Evolutionary conservation across 495 filamentous ascomycete species (phyloP), one percentile per base, ranked within the genome.

Genomic region (Talaromyces thailandensis): DNA sequence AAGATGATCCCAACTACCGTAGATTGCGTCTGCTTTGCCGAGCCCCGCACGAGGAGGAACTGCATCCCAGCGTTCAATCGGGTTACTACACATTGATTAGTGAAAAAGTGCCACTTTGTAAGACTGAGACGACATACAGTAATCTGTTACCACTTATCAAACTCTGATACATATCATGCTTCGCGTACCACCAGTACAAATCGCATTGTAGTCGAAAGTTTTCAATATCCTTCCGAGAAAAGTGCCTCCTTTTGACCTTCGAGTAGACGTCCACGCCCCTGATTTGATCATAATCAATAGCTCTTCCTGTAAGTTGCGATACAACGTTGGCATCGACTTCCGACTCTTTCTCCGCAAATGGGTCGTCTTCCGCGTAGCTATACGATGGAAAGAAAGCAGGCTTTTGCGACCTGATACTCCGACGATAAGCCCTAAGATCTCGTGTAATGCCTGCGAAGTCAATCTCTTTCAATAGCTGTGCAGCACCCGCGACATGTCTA

Each of bases 151-250:
- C 94, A 66, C 94, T 93, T 37, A 98, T 75, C 62, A 97, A 81
- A 68, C 91, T 92, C 71, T 97, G 93, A 67, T 92, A 90, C 6
- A 88, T 83, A 73, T 98, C 94, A 73, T 96, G 93, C 74, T 96
- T 95, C 60, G 81, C 86, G 73, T 88, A 98, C 92, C 91, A 98
- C 94, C 94, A 98, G 75, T 89, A 96, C 29, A 98, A 77, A 73
- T 98, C 94, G 60, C 88, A 84, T 59, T 95, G 82, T 40, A 89
- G 83, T 69, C 91, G 85, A 67, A 89, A 95, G 25, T 76, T 83
- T 63, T 93, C 89, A 56, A 93, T 81, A 56, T 94, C 91, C 61
- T 85, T 88, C 21, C 84, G 79, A 3, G 85, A 84, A 48, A 88
- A 85, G n/a, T 73, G 67, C 31, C 66, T 69, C 55, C 72, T 70